Base-by-base conservation (phyloP, 306 rosid species). In the Dalbergia cochinchinensis region DNA sequence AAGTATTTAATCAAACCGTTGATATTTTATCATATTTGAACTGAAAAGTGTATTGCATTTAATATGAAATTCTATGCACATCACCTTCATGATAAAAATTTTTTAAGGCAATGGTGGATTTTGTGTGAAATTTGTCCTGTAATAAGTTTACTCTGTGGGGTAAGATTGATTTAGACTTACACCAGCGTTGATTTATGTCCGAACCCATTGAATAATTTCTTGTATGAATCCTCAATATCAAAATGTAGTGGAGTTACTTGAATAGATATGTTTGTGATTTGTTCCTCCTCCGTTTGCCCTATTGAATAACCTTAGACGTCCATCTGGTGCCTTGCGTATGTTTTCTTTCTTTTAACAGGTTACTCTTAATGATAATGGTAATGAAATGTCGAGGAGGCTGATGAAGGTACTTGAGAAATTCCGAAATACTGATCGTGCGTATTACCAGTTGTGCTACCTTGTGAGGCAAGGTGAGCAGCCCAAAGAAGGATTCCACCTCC, bases 401-500 rank as follows among this genome's bases (percentile, higher is more conserved):
- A 78, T 86, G 82, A 84, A 79, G 88, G 78, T 86, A 37, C 90
- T 96, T 37, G 65, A 89, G 77, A 90, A 87, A 78, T 81, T 90
- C 31, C 90, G 99, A 85, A 93, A 88, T 85, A 82, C 77, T 3
- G 92, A 93, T 53, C 80, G 76, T 19, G 88, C 94, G 53, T 88
- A 89, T 73, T 86, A 86, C 86, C 97, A 86, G 78, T 76, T 87
- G 72, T 84, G 92, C 79, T 86, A 87, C 71, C 97, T 96, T 86
- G 97, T 96, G 83, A 90, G 99, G 89, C 99, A 93, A 90, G 98
- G 99, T 8, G 97, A 96, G 81, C 98, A 96, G 48, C 98, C 97
- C 66, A 90, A 89, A 78, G 99, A 96, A 88, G 97, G 99, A 57
- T 84, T 85, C 85, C 96, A 93, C 65, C 76, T 93, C 2, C 96